Evolutionary conservation across 148 eudicot species (phyloP), one percentile per base, ranked within the genome.

Genomic region (Fagopyrum tataricum): DNA sequence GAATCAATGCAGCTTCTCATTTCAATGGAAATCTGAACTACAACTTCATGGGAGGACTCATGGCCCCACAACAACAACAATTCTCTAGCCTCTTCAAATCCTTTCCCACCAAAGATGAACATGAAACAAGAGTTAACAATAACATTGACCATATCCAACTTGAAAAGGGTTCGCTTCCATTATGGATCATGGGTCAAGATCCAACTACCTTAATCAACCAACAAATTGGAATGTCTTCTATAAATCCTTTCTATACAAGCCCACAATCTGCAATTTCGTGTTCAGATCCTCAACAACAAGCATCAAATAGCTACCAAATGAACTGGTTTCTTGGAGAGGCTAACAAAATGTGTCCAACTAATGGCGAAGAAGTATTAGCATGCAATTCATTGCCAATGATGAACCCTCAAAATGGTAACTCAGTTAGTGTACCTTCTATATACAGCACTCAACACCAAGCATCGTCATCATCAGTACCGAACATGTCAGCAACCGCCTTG

Each of bases 401-500:
- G 72, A 70, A 2, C 72, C 43, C 69, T 39, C 48, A 75, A 5
- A 75, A 53, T 72, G 43, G 23, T 44, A 48, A 66, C 14, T 76
- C 74, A 8, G 41, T 72, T 0, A 81, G 84, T 76, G 74, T 85
- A 44, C 93, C 97, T 76, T 84, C 85, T 14, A 83, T 89, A 77
- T 91, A 81, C 72, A 86, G 90, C 83, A 81, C 77, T 52, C 91
- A 91, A 72, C 84, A 84, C 43, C 70, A 59, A 76, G 78, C 44
- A 8, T 78, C 44, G 6, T 78, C 4, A 43, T 76, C 26, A 43
- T 76, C 26, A 81, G 70, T 53, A 41, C 49, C 55, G 8, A 7
- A 80, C 7, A 89, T 88, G 84, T 91, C 98, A 1, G 98, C 98
- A 2, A 94, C 98, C 14, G 74, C 74, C 13, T 14, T 72, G 46